Conservation (phyloP, 306 rosid genomes). For the Cyamopsis tetragonoloba region DNA sequence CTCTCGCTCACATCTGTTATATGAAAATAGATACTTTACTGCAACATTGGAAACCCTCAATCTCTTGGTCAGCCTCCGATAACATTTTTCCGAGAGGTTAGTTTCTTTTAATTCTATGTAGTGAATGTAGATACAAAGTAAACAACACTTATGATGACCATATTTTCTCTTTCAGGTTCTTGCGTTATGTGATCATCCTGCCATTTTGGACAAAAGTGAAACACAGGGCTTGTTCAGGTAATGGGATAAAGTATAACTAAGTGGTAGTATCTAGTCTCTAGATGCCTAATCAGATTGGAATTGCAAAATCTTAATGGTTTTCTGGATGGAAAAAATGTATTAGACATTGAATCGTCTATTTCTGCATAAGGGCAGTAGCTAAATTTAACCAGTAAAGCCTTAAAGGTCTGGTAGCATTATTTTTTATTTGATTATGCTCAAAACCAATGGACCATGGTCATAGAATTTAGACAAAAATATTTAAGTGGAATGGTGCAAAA, state of each 20-base stretch:
- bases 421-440: background rate
- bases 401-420: background rate
- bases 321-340: background rate
- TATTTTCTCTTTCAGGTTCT: slow-evolving; percentile 60
- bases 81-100: slow-evolving; percentile 88
- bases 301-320: background rate
- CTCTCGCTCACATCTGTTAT: slow-evolving; percentile 19
- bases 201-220: slow-evolving; percentile 80
- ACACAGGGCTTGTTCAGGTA: slow-evolving; percentile 98
- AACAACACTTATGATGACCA: background rate
- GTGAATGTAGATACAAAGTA: background rate
- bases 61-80: slow-evolving; percentile 89
- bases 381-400: background rate
- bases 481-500: background rate
- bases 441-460: background rate
- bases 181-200: slow-evolving; percentile 81
- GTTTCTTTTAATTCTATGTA: slow-evolving; percentile 27
- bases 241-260: background rate
- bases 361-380: background rate
- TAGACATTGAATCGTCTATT: background rate
- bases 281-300: slow-evolving; percentile 14
- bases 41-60: slow-evolving; percentile 97
- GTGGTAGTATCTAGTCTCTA: slow-evolving; percentile 20
- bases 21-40: slow-evolving; percentile 66
- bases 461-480: background rate